Base-by-base conservation (phyloP, 768 basidiomycete genomes). In the Pulveroboletus sp. region DNA sequence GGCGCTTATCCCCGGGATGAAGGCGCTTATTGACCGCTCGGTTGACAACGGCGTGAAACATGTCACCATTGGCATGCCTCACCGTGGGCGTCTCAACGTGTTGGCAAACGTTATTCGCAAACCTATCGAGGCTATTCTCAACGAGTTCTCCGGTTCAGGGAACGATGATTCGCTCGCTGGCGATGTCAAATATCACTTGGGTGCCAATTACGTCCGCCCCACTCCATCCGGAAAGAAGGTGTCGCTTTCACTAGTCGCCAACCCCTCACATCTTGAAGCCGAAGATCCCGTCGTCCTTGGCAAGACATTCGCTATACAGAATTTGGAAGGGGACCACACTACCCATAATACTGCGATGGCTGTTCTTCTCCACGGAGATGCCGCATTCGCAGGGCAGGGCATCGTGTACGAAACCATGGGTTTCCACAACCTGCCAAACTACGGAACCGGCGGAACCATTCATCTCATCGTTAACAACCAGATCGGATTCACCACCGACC, bases 371-470 rank as follows among this genome's bases (percentile, higher is more conserved):
- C 96, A 99, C 67, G 96, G 96, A 64, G 96, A 99, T 63, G 95
- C 96, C 24, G 94, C 96, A 9, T 99, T 99, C 64, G 93, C 96
- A 44, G 96, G 94, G 20, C 96, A 99, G 65, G 96, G 96, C 70
- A 76, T 98, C 49, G 94, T 99, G 19, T 99, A 99, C 71, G 96
- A 99, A 76, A 97, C 95, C 23, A 96, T 96, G 89, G 96, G 96
- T 61, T 88, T 98, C 76, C 88, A 93, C 74, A 91, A 87, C 63
- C 80, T 99, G 39, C 93, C 93, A 20, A 85, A 80, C 72, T 99
- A 98, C 68, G 93, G 94, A 27, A 97, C 93, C 13, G 96, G 96
- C 50, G 96, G 96, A 49, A 98, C 96, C 41, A 92, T 99, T 59
- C 96, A 99, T 66, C 76, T 99, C 49, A 95, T 98, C 59, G 93